These are phyloP conservation scores for Ascochyta koolunga DNA, from an alignment of 2,329 filamentous ascomycete genomes.

Conservation along the genomic window DNA sequence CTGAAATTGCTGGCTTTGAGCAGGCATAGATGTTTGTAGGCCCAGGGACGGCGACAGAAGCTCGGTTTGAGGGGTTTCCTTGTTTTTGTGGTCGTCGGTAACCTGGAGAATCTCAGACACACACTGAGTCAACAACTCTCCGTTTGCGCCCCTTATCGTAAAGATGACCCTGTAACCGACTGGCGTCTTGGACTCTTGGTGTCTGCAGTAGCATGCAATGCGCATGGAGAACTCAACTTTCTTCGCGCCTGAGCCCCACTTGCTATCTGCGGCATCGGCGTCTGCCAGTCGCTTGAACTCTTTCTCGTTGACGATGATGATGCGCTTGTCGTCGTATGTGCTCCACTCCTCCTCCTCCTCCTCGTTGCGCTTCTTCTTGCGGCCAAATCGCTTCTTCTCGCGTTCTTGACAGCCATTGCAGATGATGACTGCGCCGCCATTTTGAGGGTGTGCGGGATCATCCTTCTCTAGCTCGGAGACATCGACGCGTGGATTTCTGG, in stretches of 20 bases:
- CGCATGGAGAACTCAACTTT: constrained; percentile 90
- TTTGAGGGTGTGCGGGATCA: constrained; percentile 74
- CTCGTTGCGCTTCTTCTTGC: constrained; percentile 87
- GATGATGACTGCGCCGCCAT: constrained; percentile 93
- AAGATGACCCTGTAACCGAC: constrained; percentile 88
- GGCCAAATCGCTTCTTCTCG: constrained; percentile 86
- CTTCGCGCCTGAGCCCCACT: constrained; percentile 57
- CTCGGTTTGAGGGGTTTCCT: constrained; percentile 33
- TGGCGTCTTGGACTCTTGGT: constrained; percentile 84
- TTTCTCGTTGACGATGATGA: constrained; percentile 50
- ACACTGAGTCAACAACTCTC: constrained; percentile 79
- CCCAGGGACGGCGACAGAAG: constrained; percentile 26
- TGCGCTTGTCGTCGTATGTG: constrained; percentile 54
- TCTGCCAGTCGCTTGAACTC: constrained; percentile 46
- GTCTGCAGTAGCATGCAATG: constrained; percentile 95
- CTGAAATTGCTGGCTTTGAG: constrained; percentile 17
- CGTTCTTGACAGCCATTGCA: constrained; percentile 89
- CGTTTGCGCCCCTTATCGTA: constrained; percentile 83
- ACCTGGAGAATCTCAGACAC: constrained; percentile 86
- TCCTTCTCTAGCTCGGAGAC: constrained; percentile 58
- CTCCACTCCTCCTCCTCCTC: constrained; percentile 88
- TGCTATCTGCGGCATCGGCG: constrained; percentile 23
- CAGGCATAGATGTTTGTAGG: constrained; percentile 25
- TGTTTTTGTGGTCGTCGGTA: constrained; percentile 92
- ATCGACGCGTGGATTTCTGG: constrained; percentile 45